Base-by-base conservation (phyloP, 441 rosid genomes). In the Biscutella laevigata region DNA sequence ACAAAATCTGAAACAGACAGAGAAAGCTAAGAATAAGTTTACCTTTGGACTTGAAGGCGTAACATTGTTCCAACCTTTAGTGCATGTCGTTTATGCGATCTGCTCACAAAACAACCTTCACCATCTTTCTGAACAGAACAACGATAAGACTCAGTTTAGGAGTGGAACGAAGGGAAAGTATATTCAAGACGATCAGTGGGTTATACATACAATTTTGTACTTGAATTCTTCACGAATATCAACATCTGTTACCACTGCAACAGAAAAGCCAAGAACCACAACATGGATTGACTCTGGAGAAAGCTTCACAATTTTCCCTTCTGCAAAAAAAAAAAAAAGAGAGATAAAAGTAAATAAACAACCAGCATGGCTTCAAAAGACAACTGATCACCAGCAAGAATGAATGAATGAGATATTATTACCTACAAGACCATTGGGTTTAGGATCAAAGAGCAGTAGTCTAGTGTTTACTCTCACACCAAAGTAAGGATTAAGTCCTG, bases 211-310 rank as follows among this genome's bases (percentile, higher is more conserved):
- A 59, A 38, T 37, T 68, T 49, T 80, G 72, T 72, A 82, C 51
- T 68, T 70, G 66, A 91, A 82, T 13, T 89, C 90, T 57, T 81
- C 73, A 19, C 83, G 83, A 27, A 85, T 76, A 54, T 85, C 83
- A 54, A 79, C 64, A 27, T 81, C 79, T 2, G 71, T 57, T 51
- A 91, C 65, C 10, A 77, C 70, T 5, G 89, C 89, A 57, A 91
- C 86, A 3, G 94, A 75, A 68, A 91, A 85, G 17, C 91, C 95
- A 43, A 91, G 94, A 79, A 91, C 76, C 51, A 88, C 69, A 6
- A 58, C 67, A 69, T 85, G 94, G 52, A 91, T 80, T 12, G 88
- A 80, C 57, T 82, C 95, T 59, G 66, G 74, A 5, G 77, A 60
- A 62, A 88, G 56, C 66, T 82, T 85, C 53, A 81, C 78, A 9